Conservation (phyloP, 2,329 filamentous ascomycete species). For the Arthrobotrys pseudoclavata region DNA sequence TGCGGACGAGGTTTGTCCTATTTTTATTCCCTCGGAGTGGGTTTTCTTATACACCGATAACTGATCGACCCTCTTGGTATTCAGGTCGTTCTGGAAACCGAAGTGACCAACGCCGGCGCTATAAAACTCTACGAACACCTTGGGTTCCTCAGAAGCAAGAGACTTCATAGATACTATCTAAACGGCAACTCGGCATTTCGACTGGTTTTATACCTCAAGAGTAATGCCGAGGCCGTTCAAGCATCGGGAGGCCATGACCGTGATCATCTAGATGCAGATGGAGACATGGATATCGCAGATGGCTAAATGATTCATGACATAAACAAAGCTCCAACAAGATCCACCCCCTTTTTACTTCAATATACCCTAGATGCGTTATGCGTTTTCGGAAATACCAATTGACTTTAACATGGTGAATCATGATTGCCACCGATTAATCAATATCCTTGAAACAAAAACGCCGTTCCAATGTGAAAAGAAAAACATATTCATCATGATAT, state of each 20-base stretch:
- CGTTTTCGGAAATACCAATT: conserved; percentile 5
- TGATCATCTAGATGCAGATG: conserved; percentile 32
- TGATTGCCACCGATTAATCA: conserved; percentile 8
- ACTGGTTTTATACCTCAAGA: conserved; percentile 82
- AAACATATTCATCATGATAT: conserved; percentile 62
- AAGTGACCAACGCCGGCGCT: conserved; percentile 89
- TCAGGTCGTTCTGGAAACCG: conserved; percentile 90
- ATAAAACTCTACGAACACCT: conserved; percentile 93
- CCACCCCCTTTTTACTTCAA: not conserved
- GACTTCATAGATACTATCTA: conserved; percentile 92
- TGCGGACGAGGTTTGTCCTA: conserved; percentile 79
- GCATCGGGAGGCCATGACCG: conserved; percentile 9
- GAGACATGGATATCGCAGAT: conserved; percentile 54
- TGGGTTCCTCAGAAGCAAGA: conserved; percentile 92
- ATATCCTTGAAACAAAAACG: not conserved
- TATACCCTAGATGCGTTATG: conserved; percentile 20
- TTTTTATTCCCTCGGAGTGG: not conserved
- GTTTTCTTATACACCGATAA: not conserved
- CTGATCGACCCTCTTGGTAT: not conserved
- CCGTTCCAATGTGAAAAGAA: not conserved
- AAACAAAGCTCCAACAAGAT: too few species aligned
- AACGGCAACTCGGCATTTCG: conserved; percentile 96
- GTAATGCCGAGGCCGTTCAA: conserved; percentile 25
- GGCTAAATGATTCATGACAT: conserved; percentile 13
- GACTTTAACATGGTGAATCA: not conserved